Conservation (phyloP, 176 grass and related monocot genomes). For the Luzula sylvatica region DNA sequence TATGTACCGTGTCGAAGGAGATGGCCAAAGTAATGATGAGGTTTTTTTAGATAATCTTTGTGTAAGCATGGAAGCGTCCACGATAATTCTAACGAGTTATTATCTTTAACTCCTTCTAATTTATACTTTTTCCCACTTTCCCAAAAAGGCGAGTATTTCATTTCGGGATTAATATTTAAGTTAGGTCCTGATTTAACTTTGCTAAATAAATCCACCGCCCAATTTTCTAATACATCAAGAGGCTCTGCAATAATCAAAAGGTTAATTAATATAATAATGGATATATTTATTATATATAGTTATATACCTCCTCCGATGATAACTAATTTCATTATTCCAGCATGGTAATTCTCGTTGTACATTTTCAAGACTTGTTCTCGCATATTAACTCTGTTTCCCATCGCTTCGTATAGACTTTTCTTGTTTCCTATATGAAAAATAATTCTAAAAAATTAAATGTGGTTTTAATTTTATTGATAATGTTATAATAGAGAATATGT, state of each 20-base stretch:
- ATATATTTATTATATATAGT: neutral
- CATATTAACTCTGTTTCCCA: conserved; percentile 84
- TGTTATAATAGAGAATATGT: no score
- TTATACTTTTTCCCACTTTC: conserved; percentile 68
- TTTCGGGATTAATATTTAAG: conserved; percentile 44
- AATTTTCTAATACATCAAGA: conserved; percentile 70
- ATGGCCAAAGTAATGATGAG: conserved; percentile 86
- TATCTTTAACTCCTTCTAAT: conserved; percentile 88
- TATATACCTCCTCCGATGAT: conserved; percentile 84
- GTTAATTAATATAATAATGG: neutral
- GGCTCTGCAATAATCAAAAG: conserved; percentile 54
- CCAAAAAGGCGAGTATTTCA: conserved; percentile 55
- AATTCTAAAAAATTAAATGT: conserved; percentile 13
- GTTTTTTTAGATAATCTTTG: conserved; percentile 90
- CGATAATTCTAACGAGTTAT: conserved; percentile 59
- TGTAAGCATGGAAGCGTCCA: conserved; percentile 96
- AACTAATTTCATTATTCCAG: conserved; percentile 79
- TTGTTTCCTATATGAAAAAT: conserved; percentile 54
- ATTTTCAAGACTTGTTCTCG: conserved; percentile 80
- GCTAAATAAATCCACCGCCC: conserved; percentile 76
- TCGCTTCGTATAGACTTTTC: conserved; percentile 80
- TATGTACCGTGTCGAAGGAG: conserved; percentile 67
- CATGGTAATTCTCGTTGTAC: conserved; percentile 67
- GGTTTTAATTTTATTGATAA: conserved; percentile 5
- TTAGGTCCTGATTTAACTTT: conserved; percentile 69